phyloP scores from a whole-genome alignment of 2,329 filamentous ascomycete genomes.

The Emmonsiellopsis sp. region DNA sequence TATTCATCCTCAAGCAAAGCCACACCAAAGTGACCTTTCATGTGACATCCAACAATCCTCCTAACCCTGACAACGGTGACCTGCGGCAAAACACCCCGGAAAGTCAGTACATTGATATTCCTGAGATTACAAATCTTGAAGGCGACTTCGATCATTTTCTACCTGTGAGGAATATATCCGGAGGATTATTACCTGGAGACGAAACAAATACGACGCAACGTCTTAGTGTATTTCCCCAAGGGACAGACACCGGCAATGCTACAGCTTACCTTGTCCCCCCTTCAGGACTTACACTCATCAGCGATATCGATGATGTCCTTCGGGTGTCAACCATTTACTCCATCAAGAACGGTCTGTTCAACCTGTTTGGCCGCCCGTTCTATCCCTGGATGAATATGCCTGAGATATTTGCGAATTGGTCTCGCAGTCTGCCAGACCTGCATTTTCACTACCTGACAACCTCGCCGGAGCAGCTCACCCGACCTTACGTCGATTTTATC shows the following conservation, averaged over 20 bases:
- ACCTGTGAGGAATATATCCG: conserved; percentile 50
- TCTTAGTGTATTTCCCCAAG: conserved; percentile 58
- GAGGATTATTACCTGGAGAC: conserved; percentile 50
- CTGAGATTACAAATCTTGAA: conserved; percentile 55
- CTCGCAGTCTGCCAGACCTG: conserved; percentile 52
- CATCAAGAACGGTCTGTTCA: conserved; percentile 64
- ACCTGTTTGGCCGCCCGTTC: conserved; percentile 66
- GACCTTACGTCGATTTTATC: conserved; percentile 70
- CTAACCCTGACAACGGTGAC: conserved; percentile 52
- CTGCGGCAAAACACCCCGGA: conserved; percentile 46
- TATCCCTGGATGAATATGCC: conserved; percentile 72
- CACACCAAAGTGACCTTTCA: conserved; percentile 5
- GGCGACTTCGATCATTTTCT: conserved; percentile 70
- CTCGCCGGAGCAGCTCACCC: conserved; percentile 66
- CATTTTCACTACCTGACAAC: conserved; percentile 80
- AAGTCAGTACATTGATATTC: conserved; percentile 55
- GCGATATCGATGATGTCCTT: conserved; percentile 72
- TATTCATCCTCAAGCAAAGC: conserved; percentile 65
- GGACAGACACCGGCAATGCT: conserved; percentile 55
- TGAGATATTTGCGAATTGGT: conserved; percentile 68
- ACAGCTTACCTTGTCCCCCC: conserved; percentile 69
- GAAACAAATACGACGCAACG: conserved; percentile 56
- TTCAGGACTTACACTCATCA: conserved; percentile 61
- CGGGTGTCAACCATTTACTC: conserved; percentile 74
- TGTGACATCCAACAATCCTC: conserved; percentile 36